A percentile compares a stretch with the other conserved stretches of the same genome.
phyloP scores from a whole-genome alignment of 441 rosid genomes.

The Isatis lusitanica region DNA sequence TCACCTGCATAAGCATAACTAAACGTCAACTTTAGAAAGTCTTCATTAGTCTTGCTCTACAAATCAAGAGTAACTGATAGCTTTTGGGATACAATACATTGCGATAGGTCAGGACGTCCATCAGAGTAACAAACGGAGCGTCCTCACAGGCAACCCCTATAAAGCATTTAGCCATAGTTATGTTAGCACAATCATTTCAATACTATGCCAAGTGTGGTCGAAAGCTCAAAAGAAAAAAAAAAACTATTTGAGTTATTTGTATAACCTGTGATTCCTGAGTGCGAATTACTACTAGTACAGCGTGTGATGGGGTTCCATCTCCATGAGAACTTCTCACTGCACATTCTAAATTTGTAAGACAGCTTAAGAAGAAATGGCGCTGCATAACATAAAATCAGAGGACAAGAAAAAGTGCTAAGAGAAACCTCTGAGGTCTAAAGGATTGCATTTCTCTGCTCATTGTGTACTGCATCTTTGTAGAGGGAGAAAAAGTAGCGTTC shows the following conservation, averaged over 20 bases:
- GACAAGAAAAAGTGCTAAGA: neutral
- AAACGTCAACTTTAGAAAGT: conserved; percentile 11
- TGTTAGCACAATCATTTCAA: neutral
- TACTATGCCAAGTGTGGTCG: neutral
- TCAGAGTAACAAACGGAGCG: conserved; percentile 32
- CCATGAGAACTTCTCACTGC: conserved; percentile 7
- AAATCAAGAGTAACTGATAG: neutral
- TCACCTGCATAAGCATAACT: conserved; percentile 26
- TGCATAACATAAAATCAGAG: neutral
- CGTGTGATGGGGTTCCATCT: conserved; percentile 11
- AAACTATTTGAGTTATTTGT: neutral
- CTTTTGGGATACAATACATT: conserved; percentile 13
- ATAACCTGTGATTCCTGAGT: conserved; percentile 35
- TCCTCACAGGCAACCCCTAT: conserved; percentile 33
- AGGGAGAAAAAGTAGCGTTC: conserved; percentile 32
- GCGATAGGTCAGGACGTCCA: conserved; percentile 34
- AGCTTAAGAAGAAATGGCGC: neutral
- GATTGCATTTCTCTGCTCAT: conserved; percentile 15
- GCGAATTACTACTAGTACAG: conserved; percentile 8
- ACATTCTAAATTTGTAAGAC: conserved; percentile 5
- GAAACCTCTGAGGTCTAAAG: conserved; percentile 25
- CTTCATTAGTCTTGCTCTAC: neutral
- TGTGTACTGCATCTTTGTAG: conserved; percentile 35
- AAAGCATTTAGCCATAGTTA: neutral
- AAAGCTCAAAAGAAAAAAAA: neutral